Evolutionary conservation across 257 asterid species (phyloP).

Genomic region (Solanum paucissectum): DNA sequence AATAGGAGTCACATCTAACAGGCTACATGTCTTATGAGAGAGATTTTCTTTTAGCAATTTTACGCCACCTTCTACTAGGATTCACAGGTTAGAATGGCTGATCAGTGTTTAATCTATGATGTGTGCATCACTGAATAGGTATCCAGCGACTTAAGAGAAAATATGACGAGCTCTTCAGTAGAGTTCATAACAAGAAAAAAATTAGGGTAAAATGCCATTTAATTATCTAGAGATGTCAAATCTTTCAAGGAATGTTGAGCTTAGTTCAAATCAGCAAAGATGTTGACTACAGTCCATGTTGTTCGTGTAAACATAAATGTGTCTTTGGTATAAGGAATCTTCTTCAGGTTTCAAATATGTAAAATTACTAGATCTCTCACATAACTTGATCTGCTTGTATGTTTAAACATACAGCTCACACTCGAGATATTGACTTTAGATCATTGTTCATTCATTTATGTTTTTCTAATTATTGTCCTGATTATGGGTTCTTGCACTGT

Average conservation of each 20-base stretch:
- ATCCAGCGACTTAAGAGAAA: neutral
- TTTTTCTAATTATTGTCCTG: neutral
- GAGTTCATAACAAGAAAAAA: neutral
- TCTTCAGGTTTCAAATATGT: neutral
- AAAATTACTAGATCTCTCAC: neutral
- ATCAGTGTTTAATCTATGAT: neutral
- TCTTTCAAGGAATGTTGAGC: neutral
- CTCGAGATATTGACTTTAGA: neutral
- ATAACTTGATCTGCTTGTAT: neutral
- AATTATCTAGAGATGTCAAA: neutral
- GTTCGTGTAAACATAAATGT: neutral
- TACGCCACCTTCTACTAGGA: neutral
- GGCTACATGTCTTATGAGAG: neutral
- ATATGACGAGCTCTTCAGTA: neutral
- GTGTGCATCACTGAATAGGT: neutral
- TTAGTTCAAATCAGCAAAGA: neutral
- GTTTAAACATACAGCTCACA: neutral
- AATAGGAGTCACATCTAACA: neutral
- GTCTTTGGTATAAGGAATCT: neutral
- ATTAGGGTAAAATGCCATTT: neutral
- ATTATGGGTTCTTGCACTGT: constrained; percentile 3
- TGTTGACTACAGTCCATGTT: neutral
- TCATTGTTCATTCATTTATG: neutral
- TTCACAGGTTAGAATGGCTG: neutral
- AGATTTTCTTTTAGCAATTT: neutral